Evolutionary conservation across 257 asterid species (phyloP), one percentile per base, ranked within the genome.

Genomic region (Penstemon barbatus): DNA sequence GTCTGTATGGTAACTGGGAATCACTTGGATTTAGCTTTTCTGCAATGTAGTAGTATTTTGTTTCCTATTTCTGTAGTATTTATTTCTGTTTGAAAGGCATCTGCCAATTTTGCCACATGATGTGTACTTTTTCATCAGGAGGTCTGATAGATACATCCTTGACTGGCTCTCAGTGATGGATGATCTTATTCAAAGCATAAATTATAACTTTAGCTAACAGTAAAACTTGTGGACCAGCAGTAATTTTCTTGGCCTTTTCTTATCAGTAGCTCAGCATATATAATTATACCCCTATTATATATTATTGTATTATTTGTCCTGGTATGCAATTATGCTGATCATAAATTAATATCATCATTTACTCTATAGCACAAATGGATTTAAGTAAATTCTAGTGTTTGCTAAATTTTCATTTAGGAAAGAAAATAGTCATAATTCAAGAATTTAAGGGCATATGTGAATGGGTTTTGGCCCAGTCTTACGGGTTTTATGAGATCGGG

Each of bases 71-170:
- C 62, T 71, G 71, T 61, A 63, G 75, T 54, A 70, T 80, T 70
- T 71, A 61, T 12, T 76, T 25, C 33, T 70, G 81, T 76, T 52
- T 77, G 77, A 74, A 74, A 79, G 72, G 72, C 74, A 73, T 61
- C 82, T 72, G 78, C 79, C 85, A 83, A 42, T 71, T 80, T 80
- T 77, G 76, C 80, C 74, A 52, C 71, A 75, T 80, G 75, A 8
- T 65, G 0, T 70, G 67, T 74, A 60, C 74, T 74, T 75, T 61
- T 57, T 48, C 41, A 65, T 48, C 67, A 71, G 69, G 64, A 67
- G 74, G 49, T 48, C 33, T 41, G 64, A 68, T 70, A 61, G 48
- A 70, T 61, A 40, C 42, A 18, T 42, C 13, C 71, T 61, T 71
- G 62, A 51, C 74, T 68, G 71, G 68, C 55, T 59, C 62, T 53